Base-by-base conservation (phyloP, 2,329 filamentous ascomycete species). In the Cordyceps farinosa region DNA sequence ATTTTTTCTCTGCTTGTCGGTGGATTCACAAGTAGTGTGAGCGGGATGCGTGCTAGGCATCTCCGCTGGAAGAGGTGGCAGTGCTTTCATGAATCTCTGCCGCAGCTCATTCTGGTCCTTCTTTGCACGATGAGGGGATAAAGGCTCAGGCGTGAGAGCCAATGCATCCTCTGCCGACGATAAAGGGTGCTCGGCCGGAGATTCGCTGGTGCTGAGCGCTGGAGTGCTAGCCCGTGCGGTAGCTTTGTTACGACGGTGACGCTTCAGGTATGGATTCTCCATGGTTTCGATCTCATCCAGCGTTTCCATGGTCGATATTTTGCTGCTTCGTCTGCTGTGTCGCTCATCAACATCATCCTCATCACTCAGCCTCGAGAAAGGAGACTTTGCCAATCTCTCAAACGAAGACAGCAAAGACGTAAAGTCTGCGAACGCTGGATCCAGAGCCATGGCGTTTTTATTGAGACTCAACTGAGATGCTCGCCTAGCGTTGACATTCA, bases 41-140 rank as follows among this genome's bases (percentile, higher is more conserved):
- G 27, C 44, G 22, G 17, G 54, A 2, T 47, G 44, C 30, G 6
- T 51, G 11, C 5, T 17, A 29, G 11, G 9, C 15, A 29, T 42
- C 34, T 74, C 71, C 5, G 70, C 70, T 3, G 81, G 81, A 8
- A 83, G 66, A 15, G 78, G 74, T 15, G 82, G 82, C 48, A 84
- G 67, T 29, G 79, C 77, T 68, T 84, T 84, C 80, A 84, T 84
- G 15, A 84, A 71, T 47, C 78, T 77, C 7, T 79, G 58, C 82
- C 80, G 65, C 79, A 83, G 65, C 13, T 54, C 50, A 59, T 79
- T 81, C 63, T 80, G 81, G 45, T 80, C 72, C 58, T 75, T 79
- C 22, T 82, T 73, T 65, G 79, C 74, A 34, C 75, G 74, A 40
- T 72, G 74, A 40, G 80, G 78, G 17, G 80, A 84, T 3, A 82